Base-by-base conservation (phyloP, 164 flowering plant genomes). In the Magnolia sinica region DNA sequence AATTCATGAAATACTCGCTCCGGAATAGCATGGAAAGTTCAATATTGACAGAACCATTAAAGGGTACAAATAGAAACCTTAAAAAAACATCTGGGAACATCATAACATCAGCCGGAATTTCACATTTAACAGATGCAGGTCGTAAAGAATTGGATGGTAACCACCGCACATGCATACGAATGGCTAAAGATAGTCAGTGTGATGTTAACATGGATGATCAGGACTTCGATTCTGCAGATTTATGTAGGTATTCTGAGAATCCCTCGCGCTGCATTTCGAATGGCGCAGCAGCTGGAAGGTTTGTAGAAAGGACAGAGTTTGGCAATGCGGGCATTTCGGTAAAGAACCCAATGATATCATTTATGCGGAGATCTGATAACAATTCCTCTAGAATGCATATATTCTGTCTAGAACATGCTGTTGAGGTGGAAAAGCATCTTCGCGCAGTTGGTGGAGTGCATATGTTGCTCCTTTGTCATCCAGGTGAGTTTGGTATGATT, bases 351-450 rank as follows among this genome's bases (percentile, higher is more conserved):
- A 80, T 45, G 55, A 61, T 71, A 20, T 65, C 83, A 16, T 75
- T 85, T 76, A 59, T 83, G 72, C 81, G 83, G 76, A 82, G 81
- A 76, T 81, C 86, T 73, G 86, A 89, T 75, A 91, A 84, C 55
- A 95, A 91, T 79, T 91, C 90, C 77, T 90, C 92, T 23, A 85
- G 92, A 77, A 78, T 87, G 89, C 98, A 91, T 83, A 83, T 92
- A 52, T 96, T 96, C 78, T 96, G 99, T 83, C 97, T 96, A 72
- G 94, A 96, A 81, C 99, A 96, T 88, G 99, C 99, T 27, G 76
- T 87, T 71, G 94, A 96, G 83, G 92, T 91, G 23, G 92, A 91
- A 70, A 84, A 90, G 80, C 90, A 85, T 82, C 95, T 96, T 77
- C 87, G 87, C 70, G 81, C 86, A 29, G 82, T 91, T 20, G 99